Base-by-base conservation (phyloP, 2,329 filamentous ascomycete genomes). In the Cladosporium colombiae region DNA sequence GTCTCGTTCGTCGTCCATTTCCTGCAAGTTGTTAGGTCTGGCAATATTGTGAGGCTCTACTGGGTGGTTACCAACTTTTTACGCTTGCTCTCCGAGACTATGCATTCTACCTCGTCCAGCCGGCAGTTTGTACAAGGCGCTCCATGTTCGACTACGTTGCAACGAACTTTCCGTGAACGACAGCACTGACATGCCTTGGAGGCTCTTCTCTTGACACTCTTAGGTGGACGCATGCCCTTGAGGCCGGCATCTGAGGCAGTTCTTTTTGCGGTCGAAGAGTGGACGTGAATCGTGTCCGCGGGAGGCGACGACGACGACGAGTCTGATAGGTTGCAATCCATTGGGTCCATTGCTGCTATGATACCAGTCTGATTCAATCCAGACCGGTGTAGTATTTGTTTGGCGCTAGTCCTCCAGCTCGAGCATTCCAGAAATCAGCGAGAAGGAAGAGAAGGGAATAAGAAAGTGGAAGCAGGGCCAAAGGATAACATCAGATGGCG, bases 111-210 rank as follows among this genome's bases (percentile, higher is more conserved):
- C 75, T 91, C 88, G 77, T 92, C 90, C 81, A 91, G 86, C 69
- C 91, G 85, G 80, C 92, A 96, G 78, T 96, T 96, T 65, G 91
- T 93, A 78, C 92, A 96, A 1, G 92, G 92, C 52, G 89, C 89
- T 58, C 90, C 90, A 77, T 88, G 86, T 78, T 96, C 92, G 66
- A 95, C 92, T 65, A 97, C 93, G 81, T 97, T 93, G 81, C 93
- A 97, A 65, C 93, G 88, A 50, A 97, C 93, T 78, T 97, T 97
- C 75, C 93, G 88, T 65, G 91, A 89, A 73, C 93, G 87, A 79
- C 93, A 97, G 72, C 90, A 92, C 68, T 92, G 91, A 77, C 93
- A 97, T 21, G 93, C 93, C 72, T 94, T 91, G 11, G 93, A 92
- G n/a, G 93, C 93, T 75, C 93, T 87, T 74, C 93, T 86, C 80